Conservation (phyloP, 2,329 filamentous ascomycete genomes). For the Shiraia bambusicola region DNA sequence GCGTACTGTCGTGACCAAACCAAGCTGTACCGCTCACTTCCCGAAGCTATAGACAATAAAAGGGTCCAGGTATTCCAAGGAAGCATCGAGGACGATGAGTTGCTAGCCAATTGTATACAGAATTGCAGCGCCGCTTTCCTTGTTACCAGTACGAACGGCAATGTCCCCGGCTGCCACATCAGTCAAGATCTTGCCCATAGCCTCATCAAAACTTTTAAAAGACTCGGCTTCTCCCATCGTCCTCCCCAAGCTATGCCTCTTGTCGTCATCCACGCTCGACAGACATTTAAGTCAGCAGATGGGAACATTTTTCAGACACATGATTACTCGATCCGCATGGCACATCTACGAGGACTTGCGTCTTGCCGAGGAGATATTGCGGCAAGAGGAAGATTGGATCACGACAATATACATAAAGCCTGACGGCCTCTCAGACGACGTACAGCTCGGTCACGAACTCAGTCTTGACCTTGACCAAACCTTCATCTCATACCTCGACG, state of each 20-base stretch:
- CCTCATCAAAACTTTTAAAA: constrained; percentile 43
- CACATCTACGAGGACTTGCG: constrained; percentile 45
- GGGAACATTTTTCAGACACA: constrained; percentile 28
- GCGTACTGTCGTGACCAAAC: constrained; percentile 49
- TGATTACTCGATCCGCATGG: constrained; percentile 38
- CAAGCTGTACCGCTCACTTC: constrained; percentile 44
- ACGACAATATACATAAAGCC: constrained; percentile 48
- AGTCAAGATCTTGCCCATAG: constrained; percentile 38
- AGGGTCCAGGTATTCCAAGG: constrained; percentile 47
- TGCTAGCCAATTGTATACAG: constrained; percentile 44
- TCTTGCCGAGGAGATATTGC: constrained; percentile 41
- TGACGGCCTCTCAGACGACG: constrained; percentile 41
- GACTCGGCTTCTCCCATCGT: constrained; percentile 10
- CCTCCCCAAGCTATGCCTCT: constrained; percentile 47
- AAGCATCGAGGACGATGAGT: constrained; percentile 43
- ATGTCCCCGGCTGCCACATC: constrained; percentile 46
- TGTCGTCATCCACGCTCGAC: constrained; percentile 48
- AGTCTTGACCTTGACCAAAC: constrained; percentile 42
- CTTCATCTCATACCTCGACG: constrained; percentile 47
- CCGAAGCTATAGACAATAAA: constrained; percentile 34
- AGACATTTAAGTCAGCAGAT: constrained; percentile 36
- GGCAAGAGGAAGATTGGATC: constrained; percentile 43
- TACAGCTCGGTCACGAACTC: constrained; percentile 45
- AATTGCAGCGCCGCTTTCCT: constrained; percentile 45
- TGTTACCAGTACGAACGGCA: constrained; percentile 45